Evolutionary conservation across 2,329 filamentous ascomycete species (phyloP), one percentile per base, ranked within the genome.

Genomic region (Boeremia exigua): DNA sequence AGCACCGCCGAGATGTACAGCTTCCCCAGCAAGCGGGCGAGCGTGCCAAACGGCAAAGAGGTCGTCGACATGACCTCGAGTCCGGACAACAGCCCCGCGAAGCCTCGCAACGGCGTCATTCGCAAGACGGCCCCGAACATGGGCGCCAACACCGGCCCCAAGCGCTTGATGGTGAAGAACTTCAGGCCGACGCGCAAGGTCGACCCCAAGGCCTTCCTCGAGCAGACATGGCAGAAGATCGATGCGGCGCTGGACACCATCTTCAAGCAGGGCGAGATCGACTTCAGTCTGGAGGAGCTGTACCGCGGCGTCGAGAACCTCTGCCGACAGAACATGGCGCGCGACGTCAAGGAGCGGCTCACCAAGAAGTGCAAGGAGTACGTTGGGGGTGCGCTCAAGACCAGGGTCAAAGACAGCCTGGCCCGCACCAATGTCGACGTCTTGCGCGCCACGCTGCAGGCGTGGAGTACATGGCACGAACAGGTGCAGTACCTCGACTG

Each of bases 141-240:
- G 11, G 86, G 91, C 67, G 81, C 83, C 10, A 66, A 54, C 36
- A 44, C 54, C 15, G 92, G 92, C 29, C 88, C 91, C 17, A 93
- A 89, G 81, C 93, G 89, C 76, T 84, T 99, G 40, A 85, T 94
- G n/a, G 91, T 99, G 67, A 96, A 96, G 84, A 98, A 97, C 73
- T 83, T 97, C 61, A 87, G 89, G 56, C 83, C 84, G 1, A 82
- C 82, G 15, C 78, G 84, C n/a, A 82, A 83, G 54, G 81, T 84
- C 50, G 86, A 92, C 65, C 84, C 90, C 17, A 86, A 90, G 59
- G 82, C 86, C 60, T 98, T 96, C 78, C 91, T 96, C 66, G 81
- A 87, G 36, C 86, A 87, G 67, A 88, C 87, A 3, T 91, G 89
- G 86, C 77, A 79, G 36, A 89, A 96, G 71, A 81, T 98, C 6